A percentile compares a stretch with the other conserved stretches of the same genome.
Conservation (phyloP, 164 flowering plant species). For the Brasenia schreberi region DNA sequence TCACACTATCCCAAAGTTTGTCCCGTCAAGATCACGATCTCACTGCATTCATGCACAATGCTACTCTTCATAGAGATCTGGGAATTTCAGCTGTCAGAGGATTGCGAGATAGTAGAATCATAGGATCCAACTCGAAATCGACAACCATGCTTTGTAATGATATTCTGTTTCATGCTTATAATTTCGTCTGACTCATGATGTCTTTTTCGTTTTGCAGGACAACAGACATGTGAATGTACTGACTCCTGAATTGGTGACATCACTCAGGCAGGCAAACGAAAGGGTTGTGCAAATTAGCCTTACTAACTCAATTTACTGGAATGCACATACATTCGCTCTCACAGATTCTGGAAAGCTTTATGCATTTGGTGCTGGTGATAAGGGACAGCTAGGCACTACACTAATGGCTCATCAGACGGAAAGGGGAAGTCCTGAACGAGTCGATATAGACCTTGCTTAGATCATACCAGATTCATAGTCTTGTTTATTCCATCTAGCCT, state of each 20-base stretch:
- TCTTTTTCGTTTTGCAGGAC: slow-evolving; percentile 26
- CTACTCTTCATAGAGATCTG: too few relatives aligned
- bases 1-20: too few relatives aligned
- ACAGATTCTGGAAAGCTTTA: slow-evolving; percentile 79
- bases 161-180: too few relatives aligned
- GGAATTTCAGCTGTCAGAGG: too few relatives aligned
- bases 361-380: slow-evolving; percentile 91
- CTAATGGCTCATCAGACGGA: slow-evolving; percentile 52
- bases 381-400: slow-evolving; percentile 83
- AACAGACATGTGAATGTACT: slow-evolving; percentile 56
- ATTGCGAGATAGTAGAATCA: too few relatives aligned
- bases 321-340: slow-evolving; percentile 93
- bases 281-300: slow-evolving; percentile 88
- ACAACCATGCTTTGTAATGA: too few relatives aligned
- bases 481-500: background rate
- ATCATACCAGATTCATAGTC: background rate
- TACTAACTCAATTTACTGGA: slow-evolving; percentile 83
- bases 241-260: slow-evolving; percentile 73
- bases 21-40: too few relatives aligned
- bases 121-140: too few relatives aligned
- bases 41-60: too few relatives aligned
- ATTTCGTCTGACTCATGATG: background rate
- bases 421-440: slow-evolving; percentile 63
- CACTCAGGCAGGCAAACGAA: slow-evolving; percentile 61
- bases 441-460: slow-evolving; percentile 64